A percentile compares a stretch with the other conserved stretches of the same genome.
phyloP scores from a whole-genome alignment of 176 grass and related monocot genomes.

The Lolium perenne region DNA sequence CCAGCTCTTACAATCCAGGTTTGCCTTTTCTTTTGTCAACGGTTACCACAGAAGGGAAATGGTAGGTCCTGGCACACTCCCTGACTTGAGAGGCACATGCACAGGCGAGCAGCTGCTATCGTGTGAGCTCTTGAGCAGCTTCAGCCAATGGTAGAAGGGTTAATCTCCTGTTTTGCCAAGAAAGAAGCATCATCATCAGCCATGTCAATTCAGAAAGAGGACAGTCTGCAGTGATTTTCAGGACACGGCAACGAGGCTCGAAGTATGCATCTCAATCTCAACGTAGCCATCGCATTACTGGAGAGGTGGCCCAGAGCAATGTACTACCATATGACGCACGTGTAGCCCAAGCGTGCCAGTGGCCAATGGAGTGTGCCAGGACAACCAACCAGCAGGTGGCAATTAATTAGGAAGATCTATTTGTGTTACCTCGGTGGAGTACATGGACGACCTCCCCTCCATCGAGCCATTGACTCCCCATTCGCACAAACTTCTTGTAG shows the following conservation, averaged over 20 bases:
- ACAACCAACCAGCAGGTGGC: conserved; percentile 40
- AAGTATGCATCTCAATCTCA: conserved; percentile 12
- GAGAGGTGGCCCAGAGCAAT: conserved; percentile 29
- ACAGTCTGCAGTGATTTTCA: background rate
- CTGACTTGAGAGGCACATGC: background rate
- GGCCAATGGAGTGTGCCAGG: conserved; percentile 34
- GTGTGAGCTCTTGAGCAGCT: background rate
- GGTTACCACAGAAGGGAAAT: background rate
- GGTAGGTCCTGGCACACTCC: background rate
- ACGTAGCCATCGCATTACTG: conserved; percentile 22
- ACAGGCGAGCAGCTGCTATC: background rate
- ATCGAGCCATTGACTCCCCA: background rate
- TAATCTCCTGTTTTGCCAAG: background rate
- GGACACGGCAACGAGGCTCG: conserved; percentile 18
- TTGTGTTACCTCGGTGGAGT: conserved; percentile 28
- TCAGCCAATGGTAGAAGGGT: conserved; percentile 15
- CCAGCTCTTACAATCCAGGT: background rate
- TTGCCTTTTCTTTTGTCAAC: background rate
- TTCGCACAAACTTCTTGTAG: conserved; percentile 10
- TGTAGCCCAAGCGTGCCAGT: conserved; percentile 9
- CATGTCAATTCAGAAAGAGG: conserved; percentile 2
- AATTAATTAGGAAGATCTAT: conserved; percentile 37
- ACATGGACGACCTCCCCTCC: conserved; percentile 14
- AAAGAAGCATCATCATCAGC: background rate
- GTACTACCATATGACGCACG: conserved; percentile 4